Evolutionary conservation across 1,284 basidiomycete species (phyloP).

Genomic region (Dichomitus squalens): DNA sequence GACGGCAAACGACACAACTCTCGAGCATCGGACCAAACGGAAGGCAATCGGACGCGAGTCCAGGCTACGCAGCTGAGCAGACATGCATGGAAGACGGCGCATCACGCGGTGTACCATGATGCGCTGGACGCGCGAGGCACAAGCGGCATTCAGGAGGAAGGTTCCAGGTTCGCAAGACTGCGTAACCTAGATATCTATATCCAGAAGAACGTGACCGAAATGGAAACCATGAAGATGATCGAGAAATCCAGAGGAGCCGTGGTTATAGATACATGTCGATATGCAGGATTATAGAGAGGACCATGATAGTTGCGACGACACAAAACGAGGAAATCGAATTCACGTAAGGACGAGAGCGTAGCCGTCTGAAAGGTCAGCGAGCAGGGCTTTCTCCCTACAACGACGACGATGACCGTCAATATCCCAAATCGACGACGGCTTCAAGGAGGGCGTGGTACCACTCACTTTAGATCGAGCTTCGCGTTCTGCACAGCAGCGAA

Average conservation of each 20-base stretch:
- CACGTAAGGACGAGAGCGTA: constrained; percentile 61
- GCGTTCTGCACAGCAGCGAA: constrained; percentile 48
- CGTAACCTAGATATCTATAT: background rate
- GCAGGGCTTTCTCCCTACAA: constrained; percentile 50
- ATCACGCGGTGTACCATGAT: background rate
- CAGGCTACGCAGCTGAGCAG: too few relatives aligned
- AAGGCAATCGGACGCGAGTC: too few relatives aligned
- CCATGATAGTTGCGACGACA: constrained; percentile 3
- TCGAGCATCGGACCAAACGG: too few relatives aligned
- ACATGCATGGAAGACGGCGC: background rate
- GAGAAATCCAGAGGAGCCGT: constrained; percentile 18
- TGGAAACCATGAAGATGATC: constrained; percentile 9
- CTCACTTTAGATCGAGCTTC: constrained; percentile 49
- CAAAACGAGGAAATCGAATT: constrained; percentile 16
- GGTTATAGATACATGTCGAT: constrained; percentile 25
- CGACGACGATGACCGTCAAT: constrained; percentile 4
- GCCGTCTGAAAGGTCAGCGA: constrained; percentile 53
- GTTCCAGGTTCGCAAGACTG: background rate
- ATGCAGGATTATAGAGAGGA: constrained; percentile 9
- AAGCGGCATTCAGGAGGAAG: background rate
- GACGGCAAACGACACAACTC: too few relatives aligned
- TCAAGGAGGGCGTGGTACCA: background rate
- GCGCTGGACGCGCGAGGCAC: too few relatives aligned
- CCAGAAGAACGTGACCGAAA: background rate
- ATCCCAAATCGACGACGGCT: background rate